Conservation (phyloP, 2,329 filamentous ascomycete species). For the Paraconiothyrium sp. region DNA sequence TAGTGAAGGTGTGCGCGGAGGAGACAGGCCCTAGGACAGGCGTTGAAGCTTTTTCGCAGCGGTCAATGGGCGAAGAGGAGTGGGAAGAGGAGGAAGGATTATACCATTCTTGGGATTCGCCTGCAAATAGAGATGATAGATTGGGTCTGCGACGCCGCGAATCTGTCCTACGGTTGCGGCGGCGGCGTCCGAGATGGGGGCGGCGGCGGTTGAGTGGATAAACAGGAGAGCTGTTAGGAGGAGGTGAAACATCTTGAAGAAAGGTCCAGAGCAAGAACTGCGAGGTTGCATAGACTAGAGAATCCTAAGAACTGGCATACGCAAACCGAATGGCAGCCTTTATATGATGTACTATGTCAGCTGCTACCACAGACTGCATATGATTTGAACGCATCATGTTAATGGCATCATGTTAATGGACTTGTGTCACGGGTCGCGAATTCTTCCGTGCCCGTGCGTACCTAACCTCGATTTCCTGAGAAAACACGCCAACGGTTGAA, state of each 20-base stretch:
- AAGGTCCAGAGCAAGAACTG: too few species aligned
- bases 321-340: not conserved
- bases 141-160: conserved; percentile 60
- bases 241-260: conserved; percentile 8
- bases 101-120: conserved; percentile 54
- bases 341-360: conserved; percentile 10
- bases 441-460: conserved; percentile 13
- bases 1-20: conserved; percentile 60
- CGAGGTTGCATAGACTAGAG: not conserved
- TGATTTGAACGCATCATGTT: conserved; percentile 6
- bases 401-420: conserved; percentile 7
- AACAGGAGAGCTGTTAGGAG: conserved; percentile 14
- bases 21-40: conserved; percentile 64
- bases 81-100: not conserved
- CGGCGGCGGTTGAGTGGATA: conserved; percentile 17
- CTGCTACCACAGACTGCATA: not conserved
- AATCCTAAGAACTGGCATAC: not conserved
- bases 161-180: conserved; percentile 60
- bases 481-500: conserved; percentile 8
- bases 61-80: not conserved
- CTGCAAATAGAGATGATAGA: conserved; percentile 65
- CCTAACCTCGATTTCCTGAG: not conserved
- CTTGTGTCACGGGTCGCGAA: conserved; percentile 17
- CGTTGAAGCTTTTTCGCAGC: conserved; percentile 41
- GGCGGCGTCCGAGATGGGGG: conserved; percentile 28